Conservation (phyloP, 2,329 filamentous ascomycete species). For the Scleromitrula shiraiana region DNA sequence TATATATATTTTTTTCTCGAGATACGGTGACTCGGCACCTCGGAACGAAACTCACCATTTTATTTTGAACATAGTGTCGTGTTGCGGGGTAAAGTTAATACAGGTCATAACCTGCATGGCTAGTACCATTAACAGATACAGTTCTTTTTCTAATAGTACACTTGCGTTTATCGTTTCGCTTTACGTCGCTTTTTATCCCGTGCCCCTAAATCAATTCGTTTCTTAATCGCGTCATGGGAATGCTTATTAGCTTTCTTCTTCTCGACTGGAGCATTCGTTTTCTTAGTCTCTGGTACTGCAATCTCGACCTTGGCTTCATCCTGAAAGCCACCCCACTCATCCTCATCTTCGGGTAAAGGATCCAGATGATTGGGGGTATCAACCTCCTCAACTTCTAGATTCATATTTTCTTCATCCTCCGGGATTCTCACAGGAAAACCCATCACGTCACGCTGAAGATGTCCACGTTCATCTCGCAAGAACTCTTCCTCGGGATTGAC, state of each 20-base stretch:
- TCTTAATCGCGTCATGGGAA: conserved; percentile 9
- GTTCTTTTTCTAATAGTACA: no score
- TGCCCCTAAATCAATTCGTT: conserved; percentile 10
- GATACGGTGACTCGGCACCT: no score
- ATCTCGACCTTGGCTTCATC: conserved; percentile 29
- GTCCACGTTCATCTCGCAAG: conserved; percentile 44
- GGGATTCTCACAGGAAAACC: conserved; percentile 32
- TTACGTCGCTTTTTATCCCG: conserved; percentile 21
- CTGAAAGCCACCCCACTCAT: conserved; percentile 30
- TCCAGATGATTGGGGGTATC: not conserved
- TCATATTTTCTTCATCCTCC: conserved; percentile 15
- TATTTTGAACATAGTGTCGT: no score
- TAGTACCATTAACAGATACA: not conserved
- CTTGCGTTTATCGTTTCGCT: conserved; percentile 15
- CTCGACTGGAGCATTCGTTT: conserved; percentile 32
- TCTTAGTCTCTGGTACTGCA: conserved; percentile 15
- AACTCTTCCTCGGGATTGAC: conserved; percentile 13
- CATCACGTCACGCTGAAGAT: conserved; percentile 37
- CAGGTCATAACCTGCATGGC: no score
- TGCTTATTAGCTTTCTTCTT: conserved; percentile 17
- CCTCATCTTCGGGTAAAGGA: conserved; percentile 15
- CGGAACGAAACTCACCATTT: no score
- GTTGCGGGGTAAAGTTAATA: no score
- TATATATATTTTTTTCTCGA: no score
- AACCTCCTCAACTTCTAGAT: conserved; percentile 7